Evolutionary conservation across 2,329 filamentous ascomycete species (phyloP).

Genomic region (Microcyclospora pomicola): DNA sequence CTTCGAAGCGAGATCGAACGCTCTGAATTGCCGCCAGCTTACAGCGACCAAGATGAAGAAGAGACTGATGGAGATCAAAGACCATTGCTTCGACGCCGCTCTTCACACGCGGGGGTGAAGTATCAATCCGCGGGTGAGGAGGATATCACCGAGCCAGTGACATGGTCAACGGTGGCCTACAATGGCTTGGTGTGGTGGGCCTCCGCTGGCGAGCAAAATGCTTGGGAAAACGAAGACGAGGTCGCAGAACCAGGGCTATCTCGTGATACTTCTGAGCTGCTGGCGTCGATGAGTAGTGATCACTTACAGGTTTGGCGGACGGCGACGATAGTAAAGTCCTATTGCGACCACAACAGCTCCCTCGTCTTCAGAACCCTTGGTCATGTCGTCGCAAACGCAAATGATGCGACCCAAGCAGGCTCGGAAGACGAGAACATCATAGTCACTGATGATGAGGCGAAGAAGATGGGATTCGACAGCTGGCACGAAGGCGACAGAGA

Average conservation of each 20-base stretch:
- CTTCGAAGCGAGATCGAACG: constrained; percentile 48
- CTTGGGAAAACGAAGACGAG: constrained; percentile 40
- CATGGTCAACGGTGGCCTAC: constrained; percentile 63
- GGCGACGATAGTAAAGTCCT: constrained; percentile 63
- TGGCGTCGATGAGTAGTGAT: not conserved
- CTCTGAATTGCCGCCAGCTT: not conserved
- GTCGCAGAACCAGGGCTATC: constrained; percentile 35
- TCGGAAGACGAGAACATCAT: constrained; percentile 24
- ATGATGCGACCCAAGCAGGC: constrained; percentile 25
- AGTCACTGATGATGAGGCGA: constrained; percentile 51
- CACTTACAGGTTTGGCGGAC: constrained; percentile 18
- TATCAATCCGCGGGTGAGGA: constrained; percentile 8
- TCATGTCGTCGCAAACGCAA: constrained; percentile 43
- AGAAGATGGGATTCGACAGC: constrained; percentile 60
- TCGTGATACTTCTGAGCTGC: constrained; percentile 26
- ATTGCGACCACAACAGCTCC: constrained; percentile 64
- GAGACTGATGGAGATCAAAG: not conserved
- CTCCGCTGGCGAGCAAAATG: constrained; percentile 59
- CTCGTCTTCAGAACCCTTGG: constrained; percentile 49
- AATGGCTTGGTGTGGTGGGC: constrained; percentile 85
- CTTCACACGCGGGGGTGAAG: not conserved
- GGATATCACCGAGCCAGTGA: constrained; percentile 39
- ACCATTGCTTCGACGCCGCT: constrained; percentile 11
- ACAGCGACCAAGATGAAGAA: constrained; percentile 13
- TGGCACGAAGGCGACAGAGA: constrained; percentile 60